These are phyloP conservation scores for Verticillium nonalfalfae DNA, from an alignment of 2,329 filamentous ascomycete species.

Conservation along the genomic window DNA sequence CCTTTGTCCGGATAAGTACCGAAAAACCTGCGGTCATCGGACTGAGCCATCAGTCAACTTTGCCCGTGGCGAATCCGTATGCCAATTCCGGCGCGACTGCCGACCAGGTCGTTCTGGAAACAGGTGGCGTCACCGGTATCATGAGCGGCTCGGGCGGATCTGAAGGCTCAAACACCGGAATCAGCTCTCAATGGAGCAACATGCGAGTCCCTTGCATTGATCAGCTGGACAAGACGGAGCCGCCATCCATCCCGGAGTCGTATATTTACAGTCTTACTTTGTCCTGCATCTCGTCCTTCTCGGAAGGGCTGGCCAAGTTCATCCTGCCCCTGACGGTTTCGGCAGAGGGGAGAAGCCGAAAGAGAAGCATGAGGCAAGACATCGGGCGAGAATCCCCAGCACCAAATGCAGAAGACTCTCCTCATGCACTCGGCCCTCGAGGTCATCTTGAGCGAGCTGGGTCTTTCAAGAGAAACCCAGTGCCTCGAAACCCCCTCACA, in stretches of 20 bases:
- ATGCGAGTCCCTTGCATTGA: constrained; percentile 86
- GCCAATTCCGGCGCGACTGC: constrained; percentile 51
- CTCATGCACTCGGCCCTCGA: constrained; percentile 10
- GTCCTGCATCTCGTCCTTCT: constrained; percentile 82
- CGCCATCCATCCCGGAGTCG: constrained; percentile 79
- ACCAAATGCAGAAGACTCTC: constrained; percentile 14
- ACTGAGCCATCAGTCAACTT: constrained; percentile 79
- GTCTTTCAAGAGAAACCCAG: constrained; percentile 69
- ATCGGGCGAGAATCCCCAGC: constrained; percentile 35
- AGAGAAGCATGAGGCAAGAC: constrained; percentile 38
- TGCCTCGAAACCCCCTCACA: constrained; percentile 77
- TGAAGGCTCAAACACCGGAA: constrained; percentile 64
- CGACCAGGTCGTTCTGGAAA: constrained; percentile 85
- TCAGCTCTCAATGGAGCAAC: constrained; percentile 88
- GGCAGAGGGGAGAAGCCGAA: constrained; percentile 53
- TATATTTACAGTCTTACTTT: constrained; percentile 89
- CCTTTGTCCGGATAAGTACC: constrained; percentile 86
- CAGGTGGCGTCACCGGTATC: constrained; percentile 79
- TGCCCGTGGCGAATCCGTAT: constrained; percentile 58
- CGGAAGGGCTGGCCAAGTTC: constrained; percentile 88
- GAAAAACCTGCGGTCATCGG: constrained; percentile 89
- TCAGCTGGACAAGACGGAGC: constrained; percentile 85
- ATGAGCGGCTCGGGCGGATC: constrained; percentile 64
- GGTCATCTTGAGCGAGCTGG: constrained; percentile 46
- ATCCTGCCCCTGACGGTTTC: constrained; percentile 86